Evolutionary conservation across 495 filamentous ascomycete genomes (phyloP).

Genomic region (Aspergillus funiculosus): DNA sequence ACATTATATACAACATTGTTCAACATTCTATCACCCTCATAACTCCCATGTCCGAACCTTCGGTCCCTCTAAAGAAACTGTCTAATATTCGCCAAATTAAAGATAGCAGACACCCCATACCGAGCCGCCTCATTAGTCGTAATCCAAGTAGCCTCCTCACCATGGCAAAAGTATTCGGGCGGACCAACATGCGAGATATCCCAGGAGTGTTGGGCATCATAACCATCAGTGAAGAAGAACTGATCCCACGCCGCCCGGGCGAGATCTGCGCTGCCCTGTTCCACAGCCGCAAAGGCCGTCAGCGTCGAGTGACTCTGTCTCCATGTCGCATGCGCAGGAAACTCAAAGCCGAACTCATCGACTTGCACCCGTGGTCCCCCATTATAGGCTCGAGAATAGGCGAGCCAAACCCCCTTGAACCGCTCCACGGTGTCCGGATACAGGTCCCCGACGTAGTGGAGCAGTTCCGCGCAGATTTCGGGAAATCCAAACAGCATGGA

Average conservation of each 20-base stretch:
- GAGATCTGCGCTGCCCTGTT: background rate
- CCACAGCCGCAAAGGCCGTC: background rate
- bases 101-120: conserved; percentile 23
- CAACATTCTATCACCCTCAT: no score
- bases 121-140: conserved; percentile 21
- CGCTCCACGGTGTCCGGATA: background rate
- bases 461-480: conserved; percentile 18
- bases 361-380: conserved; percentile 14
- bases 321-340: conserved; percentile 19
- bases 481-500: conserved; percentile 25
- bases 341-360: conserved; percentile 20
- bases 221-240: background rate
- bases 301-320: conserved; percentile 11
- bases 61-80: no score
- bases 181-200: conserved; percentile 1
- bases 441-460: conserved; percentile 13
- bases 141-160: conserved; percentile 19
- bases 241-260: background rate
- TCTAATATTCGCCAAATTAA: conserved; percentile 23
- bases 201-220: background rate
- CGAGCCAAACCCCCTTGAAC: conserved; percentile 17
- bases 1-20: no score
- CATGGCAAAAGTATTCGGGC: conserved; percentile 10
- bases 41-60: no score
- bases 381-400: conserved; percentile 24